These are phyloP conservation scores for Hemileccinum impolitum DNA, from an alignment of 768 basidiomycete genomes.

Conservation along the genomic window DNA sequence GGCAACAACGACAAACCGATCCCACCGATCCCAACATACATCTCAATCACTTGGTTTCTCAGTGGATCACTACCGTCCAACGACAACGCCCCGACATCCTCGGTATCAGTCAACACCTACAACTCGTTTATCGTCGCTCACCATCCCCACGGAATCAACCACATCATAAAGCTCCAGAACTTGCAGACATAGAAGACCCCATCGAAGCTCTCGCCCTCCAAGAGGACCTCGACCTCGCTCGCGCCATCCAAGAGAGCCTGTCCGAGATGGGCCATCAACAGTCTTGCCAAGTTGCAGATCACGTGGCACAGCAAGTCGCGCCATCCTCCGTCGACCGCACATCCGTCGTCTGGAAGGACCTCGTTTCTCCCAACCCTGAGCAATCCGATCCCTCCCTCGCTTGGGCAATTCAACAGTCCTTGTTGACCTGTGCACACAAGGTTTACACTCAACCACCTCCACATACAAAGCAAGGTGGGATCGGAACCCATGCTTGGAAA, in stretches of 20 bases:
- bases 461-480: slow-evolving; percentile 7
- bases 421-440: slow-evolving; percentile 13
- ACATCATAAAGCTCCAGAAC: slow-evolving; percentile 3
- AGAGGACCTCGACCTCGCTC: slow-evolving; percentile 43
- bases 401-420: slow-evolving; percentile 31
- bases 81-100: slow-evolving; percentile 20
- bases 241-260: slow-evolving; percentile 48
- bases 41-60: slow-evolving; percentile 30
- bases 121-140: slow-evolving; percentile 39
- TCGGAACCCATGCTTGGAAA: not conserved
- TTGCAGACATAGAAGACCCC: slow-evolving; percentile 7
- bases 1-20: slow-evolving; percentile 18
- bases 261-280: slow-evolving; percentile 16
- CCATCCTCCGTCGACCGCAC: slow-evolving; percentile 3
- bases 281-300: slow-evolving; percentile 3
- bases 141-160: not conserved
- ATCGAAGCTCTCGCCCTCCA: slow-evolving; percentile 18
- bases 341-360: slow-evolving; percentile 7
- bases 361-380: slow-evolving; percentile 4
- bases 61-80: slow-evolving; percentile 31
- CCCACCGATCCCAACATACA: slow-evolving; percentile 19
- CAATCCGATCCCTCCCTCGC: slow-evolving; percentile 22
- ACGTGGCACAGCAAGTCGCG: slow-evolving; percentile 5
- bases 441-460: not conserved
- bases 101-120: slow-evolving; percentile 35